Evolutionary conservation across 495 filamentous ascomycete genomes (phyloP).

Genomic region (Aspergillus wentii): DNA sequence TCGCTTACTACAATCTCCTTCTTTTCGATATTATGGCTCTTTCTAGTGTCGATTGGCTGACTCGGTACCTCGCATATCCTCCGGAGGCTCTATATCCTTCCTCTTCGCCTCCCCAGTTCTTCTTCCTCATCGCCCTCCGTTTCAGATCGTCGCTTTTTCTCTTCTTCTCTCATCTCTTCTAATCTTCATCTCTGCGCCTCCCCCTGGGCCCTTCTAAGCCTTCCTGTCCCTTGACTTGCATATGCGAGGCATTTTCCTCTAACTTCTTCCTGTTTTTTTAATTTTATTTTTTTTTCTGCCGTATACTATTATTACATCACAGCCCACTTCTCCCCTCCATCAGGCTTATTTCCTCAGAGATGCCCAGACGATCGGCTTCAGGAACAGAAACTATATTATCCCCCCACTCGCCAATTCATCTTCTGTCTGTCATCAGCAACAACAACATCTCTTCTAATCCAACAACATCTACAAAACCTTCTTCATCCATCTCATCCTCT

Average conservation of each 20-base stretch:
- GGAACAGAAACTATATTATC: slow-evolving; percentile 17
- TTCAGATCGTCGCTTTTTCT: slow-evolving; percentile 11
- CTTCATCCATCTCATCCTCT: not conserved
- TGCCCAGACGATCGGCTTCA: too few species aligned
- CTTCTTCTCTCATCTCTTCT: slow-evolving; percentile 9
- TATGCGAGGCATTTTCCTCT: slow-evolving; percentile 14
- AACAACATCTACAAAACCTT: slow-evolving; percentile 2
- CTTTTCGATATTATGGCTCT: too few species aligned
- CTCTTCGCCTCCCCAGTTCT: slow-evolving; percentile 1
- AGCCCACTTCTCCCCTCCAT: slow-evolving; percentile 14
- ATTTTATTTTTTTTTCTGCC: slow-evolving; percentile 6
- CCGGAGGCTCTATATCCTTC: slow-evolving; percentile 1
- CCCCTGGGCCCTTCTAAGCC: too few species aligned
- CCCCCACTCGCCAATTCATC: slow-evolving; percentile 15
- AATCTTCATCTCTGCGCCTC: too few species aligned
- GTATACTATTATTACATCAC: slow-evolving; percentile 16
- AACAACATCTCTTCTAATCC: slow-evolving; percentile 3
- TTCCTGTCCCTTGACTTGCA: slow-evolving; percentile 8
- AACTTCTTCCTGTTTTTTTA: too few species aligned
- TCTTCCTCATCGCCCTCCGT: slow-evolving; percentile 6
- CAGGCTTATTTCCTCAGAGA: too few species aligned
- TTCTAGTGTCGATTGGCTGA: too few species aligned
- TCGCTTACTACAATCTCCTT: too few species aligned
- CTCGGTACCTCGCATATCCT: too few species aligned
- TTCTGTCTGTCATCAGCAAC: slow-evolving; percentile 8